Percentiles rank a stretch among this genome's conserved stretches.
Evolutionary conservation across 1,284 basidiomycete genomes (phyloP).

Genomic region (Cystobasidium slooffiae): DNA sequence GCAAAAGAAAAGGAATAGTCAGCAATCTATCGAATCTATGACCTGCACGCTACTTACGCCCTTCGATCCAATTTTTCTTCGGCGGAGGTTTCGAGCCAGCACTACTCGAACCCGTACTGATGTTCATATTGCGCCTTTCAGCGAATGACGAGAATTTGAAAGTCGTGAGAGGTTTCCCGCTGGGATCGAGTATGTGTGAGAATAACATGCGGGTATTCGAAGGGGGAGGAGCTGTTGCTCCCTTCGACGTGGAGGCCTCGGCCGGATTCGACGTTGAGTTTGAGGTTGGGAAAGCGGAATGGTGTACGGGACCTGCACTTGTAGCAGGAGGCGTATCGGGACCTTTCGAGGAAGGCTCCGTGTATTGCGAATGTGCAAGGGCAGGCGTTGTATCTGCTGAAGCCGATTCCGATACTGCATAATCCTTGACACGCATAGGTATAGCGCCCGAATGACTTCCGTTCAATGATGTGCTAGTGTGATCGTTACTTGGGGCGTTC

Average conservation of each 20-base stretch:
- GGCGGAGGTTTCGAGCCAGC: conserved; percentile 28
- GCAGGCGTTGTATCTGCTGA: conserved; percentile 15
- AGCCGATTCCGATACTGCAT: conserved; percentile 7
- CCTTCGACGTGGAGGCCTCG: not conserved
- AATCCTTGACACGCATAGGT: conserved; percentile 1
- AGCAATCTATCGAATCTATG: not conserved
- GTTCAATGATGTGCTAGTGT: not conserved
- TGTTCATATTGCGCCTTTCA: conserved; percentile 19
- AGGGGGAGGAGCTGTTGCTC: not conserved
- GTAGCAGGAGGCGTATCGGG: conserved; percentile 11
- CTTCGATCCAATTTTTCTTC: conserved; percentile 33
- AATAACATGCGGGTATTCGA: not conserved
- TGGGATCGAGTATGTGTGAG: conserved; percentile 18
- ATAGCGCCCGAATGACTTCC: not conserved
- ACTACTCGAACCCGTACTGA: conserved; percentile 24
- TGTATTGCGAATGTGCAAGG: conserved; percentile 21
- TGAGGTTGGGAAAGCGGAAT: not conserved
- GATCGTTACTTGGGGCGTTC: not conserved
- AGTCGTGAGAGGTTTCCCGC: conserved; percentile 6
- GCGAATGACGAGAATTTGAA: conserved; percentile 20
- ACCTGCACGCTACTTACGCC: not conserved
- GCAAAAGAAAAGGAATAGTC: no score
- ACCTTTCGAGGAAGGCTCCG: conserved; percentile 14
- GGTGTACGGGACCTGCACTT: not conserved
- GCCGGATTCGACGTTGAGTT: not conserved